Percentiles rank a stretch among this genome's conserved stretches.
Conservation (phyloP, 139 green algal genomes). For the Micromonas commoda region DNA sequence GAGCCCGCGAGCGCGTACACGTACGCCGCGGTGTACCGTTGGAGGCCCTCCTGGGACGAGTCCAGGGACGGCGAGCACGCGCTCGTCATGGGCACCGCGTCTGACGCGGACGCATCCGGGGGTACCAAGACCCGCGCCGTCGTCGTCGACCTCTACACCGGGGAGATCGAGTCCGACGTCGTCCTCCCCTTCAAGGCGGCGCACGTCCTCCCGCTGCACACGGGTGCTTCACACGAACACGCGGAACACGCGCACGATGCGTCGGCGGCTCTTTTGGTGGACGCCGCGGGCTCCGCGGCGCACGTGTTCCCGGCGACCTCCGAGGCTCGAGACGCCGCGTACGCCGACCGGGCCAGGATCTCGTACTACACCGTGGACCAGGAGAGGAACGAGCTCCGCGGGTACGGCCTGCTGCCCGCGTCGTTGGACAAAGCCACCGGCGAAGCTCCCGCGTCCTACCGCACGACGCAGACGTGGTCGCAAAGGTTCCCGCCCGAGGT, state of each 20-base stretch:
- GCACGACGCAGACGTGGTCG: slow-evolving; percentile 3
- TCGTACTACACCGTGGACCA: slow-evolving; percentile 17
- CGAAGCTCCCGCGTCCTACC: neutral
- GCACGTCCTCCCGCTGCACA: neutral
- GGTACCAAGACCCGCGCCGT: neutral
- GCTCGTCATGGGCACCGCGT: neutral
- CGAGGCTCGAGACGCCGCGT: neutral
- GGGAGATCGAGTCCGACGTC: neutral
- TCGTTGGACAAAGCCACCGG: no score
- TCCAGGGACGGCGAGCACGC: neutral
- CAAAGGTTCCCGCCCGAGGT: slow-evolving; percentile 8
- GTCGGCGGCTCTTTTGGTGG: neutral
- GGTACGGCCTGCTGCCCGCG: slow-evolving; percentile 20
- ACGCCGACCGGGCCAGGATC: neutral
- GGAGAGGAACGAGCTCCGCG: slow-evolving; percentile 16
- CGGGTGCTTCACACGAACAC: neutral
- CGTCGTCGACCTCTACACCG: neutral
- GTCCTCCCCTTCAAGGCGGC: neutral
- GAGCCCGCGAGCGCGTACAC: neutral
- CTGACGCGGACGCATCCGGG: no score
- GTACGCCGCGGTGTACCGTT: neutral
- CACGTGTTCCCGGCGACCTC: neutral
- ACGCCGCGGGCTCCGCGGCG: neutral
- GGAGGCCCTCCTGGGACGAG: neutral
- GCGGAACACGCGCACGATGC: neutral